Base-by-base conservation (phyloP, 371 early-diverging fungal genomes). In the Mucor circinelloides region DNA sequence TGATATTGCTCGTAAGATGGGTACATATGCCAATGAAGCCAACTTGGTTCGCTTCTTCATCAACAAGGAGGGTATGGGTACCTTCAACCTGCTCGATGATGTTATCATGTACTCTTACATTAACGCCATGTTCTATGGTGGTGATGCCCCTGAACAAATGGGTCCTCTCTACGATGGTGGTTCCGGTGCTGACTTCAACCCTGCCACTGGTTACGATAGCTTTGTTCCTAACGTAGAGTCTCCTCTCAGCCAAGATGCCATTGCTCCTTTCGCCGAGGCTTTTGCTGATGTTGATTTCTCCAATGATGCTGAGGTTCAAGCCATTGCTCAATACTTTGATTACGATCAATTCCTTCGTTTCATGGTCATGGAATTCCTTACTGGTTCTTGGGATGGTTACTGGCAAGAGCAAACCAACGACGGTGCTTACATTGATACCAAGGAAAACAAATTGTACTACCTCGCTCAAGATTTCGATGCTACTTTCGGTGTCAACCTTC, bases 301-400 rank as follows among this genome's bases (percentile, higher is more conserved):
- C 12, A 56, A 83, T 46, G 83, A 87, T 57, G 77, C 63, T 6
- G 69, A 77, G 34, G 67, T 85, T 0, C 63, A 72, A 7, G 72
- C 73, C 25, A 70, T 84, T 56, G 55, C 70, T 64, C 64, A 72
- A 38, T 58, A 57, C 52, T 77, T 87, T 67, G 83, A 85, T 23
- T 55, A 77, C 28, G 87, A 87, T 36, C 63, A 72, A 23, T 81
- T 81, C 65, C 64, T 87, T 48, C 84, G 87, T 27, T 82, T 83
- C 72, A 85, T 87, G 85, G 85, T 84, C 32, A 66, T 85, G 61
- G 87, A 87, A 64, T 87, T 79, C 75, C 75, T 85, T 25, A 76
- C 85, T 52, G 87, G 78, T 32, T 38, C 77, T 63, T 87, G 87
- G 87, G 87, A 87, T 59, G 87, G 76, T 17, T 87, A 87, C 72